A percentile compares a stretch with the other conserved stretches of the same genome.
Evolutionary conservation across 108 stramenopile genomes (phyloP).

Genomic region (Skeletonema menzelii): DNA sequence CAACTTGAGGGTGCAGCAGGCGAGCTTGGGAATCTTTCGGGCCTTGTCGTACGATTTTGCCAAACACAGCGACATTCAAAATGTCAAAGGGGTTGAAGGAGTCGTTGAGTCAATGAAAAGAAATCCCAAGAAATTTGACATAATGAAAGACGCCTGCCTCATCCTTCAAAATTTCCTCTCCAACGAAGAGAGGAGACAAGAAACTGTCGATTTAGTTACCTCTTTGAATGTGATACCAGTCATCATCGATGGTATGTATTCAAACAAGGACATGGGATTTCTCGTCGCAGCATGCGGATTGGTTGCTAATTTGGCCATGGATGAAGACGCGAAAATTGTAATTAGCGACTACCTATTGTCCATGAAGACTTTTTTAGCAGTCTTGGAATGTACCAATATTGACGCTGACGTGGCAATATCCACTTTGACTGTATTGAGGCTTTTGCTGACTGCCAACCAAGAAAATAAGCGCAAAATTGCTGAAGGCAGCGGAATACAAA

Average conservation of each 20-base stretch:
- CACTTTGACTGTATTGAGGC: conserved; percentile 28
- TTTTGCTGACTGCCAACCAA: conserved; percentile 19
- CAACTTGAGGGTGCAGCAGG: conserved; percentile 24
- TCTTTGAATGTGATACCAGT: conserved; percentile 5
- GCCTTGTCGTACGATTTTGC: conserved; percentile 40
- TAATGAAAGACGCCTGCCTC: conserved; percentile 26
- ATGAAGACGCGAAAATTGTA: conserved; percentile 16
- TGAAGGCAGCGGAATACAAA: conserved; percentile 16
- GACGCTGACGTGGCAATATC: conserved; percentile 7
- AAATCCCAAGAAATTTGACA: conserved; percentile 15
- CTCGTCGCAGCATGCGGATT: conserved; percentile 37
- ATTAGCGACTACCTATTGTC: conserved; percentile 24
- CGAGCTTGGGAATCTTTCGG: conserved; percentile 32
- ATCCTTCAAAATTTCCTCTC: conserved; percentile 41
- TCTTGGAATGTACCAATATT: conserved; percentile 6
- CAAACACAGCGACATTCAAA: conserved; percentile 20
- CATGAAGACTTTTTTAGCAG: conserved; percentile 11
- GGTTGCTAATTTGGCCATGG: conserved; percentile 36
- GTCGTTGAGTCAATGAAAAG: conserved; percentile 32
- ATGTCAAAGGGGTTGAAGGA: conserved; percentile 29
- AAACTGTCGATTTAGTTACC: not conserved
- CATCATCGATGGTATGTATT: conserved; percentile 22
- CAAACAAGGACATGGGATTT: conserved; percentile 10
- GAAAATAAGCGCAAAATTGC: conserved; percentile 8
- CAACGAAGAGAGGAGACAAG: conserved; percentile 4